Evolutionary conservation across 2,329 filamentous ascomycete genomes (phyloP), one percentile per base, ranked within the genome.

Genomic region (Grosmannia clavigera): DNA sequence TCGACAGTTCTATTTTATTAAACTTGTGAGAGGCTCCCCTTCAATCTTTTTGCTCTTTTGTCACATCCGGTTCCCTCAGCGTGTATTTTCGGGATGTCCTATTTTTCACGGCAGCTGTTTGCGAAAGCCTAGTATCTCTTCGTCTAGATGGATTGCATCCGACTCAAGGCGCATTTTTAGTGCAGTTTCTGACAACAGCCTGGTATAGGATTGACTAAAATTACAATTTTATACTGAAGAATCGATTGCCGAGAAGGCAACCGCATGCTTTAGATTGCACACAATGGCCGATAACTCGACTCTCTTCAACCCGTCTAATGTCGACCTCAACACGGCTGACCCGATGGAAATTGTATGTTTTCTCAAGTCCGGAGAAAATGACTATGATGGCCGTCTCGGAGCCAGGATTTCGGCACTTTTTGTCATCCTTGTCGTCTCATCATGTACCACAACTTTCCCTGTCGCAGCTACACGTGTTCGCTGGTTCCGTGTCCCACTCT

Each of bases 321-420:
- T 78, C 67, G 68, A 79, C 61, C 69, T 79, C 27, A 67, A 70
- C 53, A 74, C 69, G 1, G 75, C 69, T 12, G 74, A 77, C 64
- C 70, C 71, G 2, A 66, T 65, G 3, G 68, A 75, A 3, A 68
- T 84, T 53, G 70, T 81, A 65, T 84, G 81, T 67, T 81, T 76
- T 67, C 66, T 83, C 22, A 69, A 72, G 12, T 61, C 66, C 3
- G 70, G 68, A 2, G 68, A 65, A 0, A 83, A 82, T 64, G 76
- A 82, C 25, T 83, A 83, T 65, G 72, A 82, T 64, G 81, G 81
- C 27, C 72, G 69, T 4, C 76, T 89, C 58, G 86, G 86, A 27
- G 72, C 85, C 46, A 82, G 88, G 12, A 78, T 92, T 66, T 88
- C 85, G 1, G 78, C 87, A 33, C 80, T 92, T 63, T 91, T 91